Evolutionary conservation across 2,329 filamentous ascomycete species (phyloP), one percentile per base, ranked within the genome.

Genomic region (Bipolaris oryzae): DNA sequence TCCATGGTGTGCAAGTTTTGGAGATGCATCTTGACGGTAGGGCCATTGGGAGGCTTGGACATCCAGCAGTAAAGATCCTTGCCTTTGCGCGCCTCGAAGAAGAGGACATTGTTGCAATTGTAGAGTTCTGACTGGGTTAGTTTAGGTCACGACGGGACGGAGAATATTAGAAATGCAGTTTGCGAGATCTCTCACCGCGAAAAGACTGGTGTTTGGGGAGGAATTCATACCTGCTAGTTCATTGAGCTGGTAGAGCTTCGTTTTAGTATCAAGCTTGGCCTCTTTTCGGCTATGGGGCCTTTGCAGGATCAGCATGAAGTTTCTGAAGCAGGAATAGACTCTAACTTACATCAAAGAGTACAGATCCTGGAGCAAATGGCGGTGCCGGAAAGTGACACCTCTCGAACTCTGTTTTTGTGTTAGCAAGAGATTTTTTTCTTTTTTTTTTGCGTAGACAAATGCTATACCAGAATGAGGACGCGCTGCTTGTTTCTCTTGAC

Each of bases 21-120:
- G 49, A 92, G 82, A 72, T 95, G 90, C 77, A 95, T 84, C 69
- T 89, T 89, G 61, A 89, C 80, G 1, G 87, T 89, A 28, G 89
- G 89, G 0, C 89, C 90, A 68, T 93, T 96, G 5, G 94, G 95
- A 1, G 92, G 89, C 74, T 96, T 96, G 77, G 89, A 88, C 72
- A 97, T 85, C 92, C 92, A 97, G 61, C 96, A 82, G 78, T 98
- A 99, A 18, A 98, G 82, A 81, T 98, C 95, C 78, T 96, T 89
- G 57, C 89, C 91, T 78, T 98, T 99, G 58, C 93, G 85, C 43
- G 93, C 93, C 80, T 99, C 94, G 74, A 97, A 96, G 80, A 96
- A 99, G 60, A 97, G 84, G 55, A 95, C 86, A 74, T 96, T 94
- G 80, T 96, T 96, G 84, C 91, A 96, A 74, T 95, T 96, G 82